These are phyloP conservation scores for Vinca major DNA, from an alignment of 305 asterid species.

Conservation along the genomic window DNA sequence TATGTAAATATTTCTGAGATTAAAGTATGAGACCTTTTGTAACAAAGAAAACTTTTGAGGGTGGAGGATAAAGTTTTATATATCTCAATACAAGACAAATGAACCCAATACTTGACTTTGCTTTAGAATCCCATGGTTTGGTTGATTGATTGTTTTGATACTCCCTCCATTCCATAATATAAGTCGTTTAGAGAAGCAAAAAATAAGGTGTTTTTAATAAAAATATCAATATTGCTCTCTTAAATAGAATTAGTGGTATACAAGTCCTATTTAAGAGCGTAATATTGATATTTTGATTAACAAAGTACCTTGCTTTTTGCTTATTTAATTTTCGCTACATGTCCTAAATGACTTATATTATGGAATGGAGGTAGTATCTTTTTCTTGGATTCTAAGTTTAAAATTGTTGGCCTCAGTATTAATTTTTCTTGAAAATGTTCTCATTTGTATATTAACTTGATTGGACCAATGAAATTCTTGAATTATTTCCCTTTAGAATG, in stretches of 20 bases:
- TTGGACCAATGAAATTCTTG: neutral
- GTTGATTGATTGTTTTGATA: neutral
- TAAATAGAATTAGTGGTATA: no score
- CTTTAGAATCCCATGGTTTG: neutral
- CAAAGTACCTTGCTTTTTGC: no score
- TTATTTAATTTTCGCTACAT: no score
- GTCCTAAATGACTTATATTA: no score
- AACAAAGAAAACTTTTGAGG: neutral
- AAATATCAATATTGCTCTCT: no score
- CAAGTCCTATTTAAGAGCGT: no score
- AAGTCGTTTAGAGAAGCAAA: no score
- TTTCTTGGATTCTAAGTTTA: neutral
- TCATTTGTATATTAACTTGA: neutral
- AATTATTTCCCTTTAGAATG: neutral
- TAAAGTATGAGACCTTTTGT: slow-evolving; percentile 1
- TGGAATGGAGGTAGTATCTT: no score
- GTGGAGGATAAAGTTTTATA: neutral
- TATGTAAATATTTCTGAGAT: neutral
- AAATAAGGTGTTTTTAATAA: no score
- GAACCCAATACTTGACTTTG: neutral
- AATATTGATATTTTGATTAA: no score
- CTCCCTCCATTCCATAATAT: no score
- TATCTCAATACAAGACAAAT: neutral
- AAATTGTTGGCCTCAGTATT: slow-evolving; percentile 4
- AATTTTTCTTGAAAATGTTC: neutral